Conservation (phyloP, 352 stramenopile species). For the Aphanomyces euteiches region DNA sequence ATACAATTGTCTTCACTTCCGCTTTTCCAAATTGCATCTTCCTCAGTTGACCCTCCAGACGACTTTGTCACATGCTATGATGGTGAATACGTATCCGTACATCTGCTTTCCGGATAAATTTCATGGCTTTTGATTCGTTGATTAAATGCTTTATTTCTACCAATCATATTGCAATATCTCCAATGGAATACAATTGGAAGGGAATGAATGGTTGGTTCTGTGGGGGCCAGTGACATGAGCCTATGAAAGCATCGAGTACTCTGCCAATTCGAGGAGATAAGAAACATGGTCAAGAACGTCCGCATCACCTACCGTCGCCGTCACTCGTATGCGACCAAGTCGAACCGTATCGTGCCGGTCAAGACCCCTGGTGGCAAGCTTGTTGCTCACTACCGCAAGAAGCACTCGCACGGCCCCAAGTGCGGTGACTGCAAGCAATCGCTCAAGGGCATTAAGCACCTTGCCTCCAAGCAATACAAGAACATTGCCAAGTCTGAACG, state of each 20-base stretch:
- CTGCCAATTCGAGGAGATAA: constrained; percentile 34
- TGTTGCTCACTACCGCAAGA: constrained; percentile 93
- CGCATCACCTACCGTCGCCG: constrained; percentile 93
- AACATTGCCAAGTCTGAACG: constrained; percentile 89
- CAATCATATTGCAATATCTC: neutral
- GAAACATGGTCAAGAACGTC: constrained; percentile 91
- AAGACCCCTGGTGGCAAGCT: constrained; percentile 95
- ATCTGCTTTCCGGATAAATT: neutral
- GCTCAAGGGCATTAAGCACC: constrained; percentile 89
- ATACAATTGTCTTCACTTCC: neutral
- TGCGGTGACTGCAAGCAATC: constrained; percentile 96
- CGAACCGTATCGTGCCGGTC: constrained; percentile 91
- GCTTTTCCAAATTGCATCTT: neutral
- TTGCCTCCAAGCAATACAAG: constrained; percentile 64
- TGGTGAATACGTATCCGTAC: neutral
- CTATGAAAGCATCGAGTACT: constrained; percentile 10
- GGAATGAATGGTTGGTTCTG: constrained; percentile 32
- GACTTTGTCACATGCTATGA: neutral
- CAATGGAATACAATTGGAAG: neutral
- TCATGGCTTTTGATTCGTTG: neutral
- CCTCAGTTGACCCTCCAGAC: neutral
- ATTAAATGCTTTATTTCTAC: neutral
- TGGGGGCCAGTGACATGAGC: constrained; percentile 22
- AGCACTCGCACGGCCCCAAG: constrained; percentile 90
- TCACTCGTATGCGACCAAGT: constrained; percentile 96